Percentiles rank a stretch among this genome's conserved stretches.
Conservation (phyloP, 768 basidiomycete species). For the Boletellus ananas region DNA sequence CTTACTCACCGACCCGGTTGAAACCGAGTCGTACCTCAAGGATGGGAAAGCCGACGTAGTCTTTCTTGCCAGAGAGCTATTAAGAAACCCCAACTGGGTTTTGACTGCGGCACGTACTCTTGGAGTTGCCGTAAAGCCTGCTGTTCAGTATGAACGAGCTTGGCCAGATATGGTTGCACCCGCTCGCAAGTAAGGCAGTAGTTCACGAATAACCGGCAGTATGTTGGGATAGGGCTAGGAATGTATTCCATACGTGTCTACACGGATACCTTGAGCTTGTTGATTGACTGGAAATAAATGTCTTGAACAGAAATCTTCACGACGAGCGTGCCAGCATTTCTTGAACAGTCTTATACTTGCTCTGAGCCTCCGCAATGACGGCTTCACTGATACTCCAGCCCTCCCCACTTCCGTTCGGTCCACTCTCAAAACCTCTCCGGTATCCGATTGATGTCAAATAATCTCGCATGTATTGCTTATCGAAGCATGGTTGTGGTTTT, state of each 20-base stretch:
- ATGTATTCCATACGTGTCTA: neutral
- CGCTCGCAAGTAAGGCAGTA: neutral
- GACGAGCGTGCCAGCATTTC: slow-evolving; percentile 44
- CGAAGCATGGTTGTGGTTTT: slow-evolving; percentile 81
- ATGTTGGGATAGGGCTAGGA: neutral
- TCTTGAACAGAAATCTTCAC: slow-evolving; percentile 5
- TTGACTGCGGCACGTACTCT: slow-evolving; percentile 59
- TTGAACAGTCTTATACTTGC: slow-evolving; percentile 78
- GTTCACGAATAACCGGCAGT: neutral
- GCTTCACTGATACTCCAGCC: slow-evolving; percentile 78
- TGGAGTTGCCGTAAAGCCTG: slow-evolving; percentile 60
- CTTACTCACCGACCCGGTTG: slow-evolving; percentile 58
- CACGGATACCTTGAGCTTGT: slow-evolving; percentile 1
- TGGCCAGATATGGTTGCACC: slow-evolving; percentile 41
- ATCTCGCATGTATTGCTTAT: slow-evolving; percentile 95
- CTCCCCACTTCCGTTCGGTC: slow-evolving; percentile 59
- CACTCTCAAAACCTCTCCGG: slow-evolving; percentile 72
- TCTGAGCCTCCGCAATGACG: slow-evolving; percentile 72
- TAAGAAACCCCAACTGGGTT: slow-evolving; percentile 65
- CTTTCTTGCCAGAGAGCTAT: slow-evolving; percentile 61
- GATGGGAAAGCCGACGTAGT: slow-evolving; percentile 67
- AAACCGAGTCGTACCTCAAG: slow-evolving; percentile 60
- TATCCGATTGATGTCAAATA: slow-evolving; percentile 78
- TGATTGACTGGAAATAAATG: neutral
- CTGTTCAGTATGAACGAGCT: slow-evolving; percentile 68